Evolutionary conservation across 2,329 filamentous ascomycete genomes (phyloP).

Genomic region (Macrophomina pseudophaseolina): DNA sequence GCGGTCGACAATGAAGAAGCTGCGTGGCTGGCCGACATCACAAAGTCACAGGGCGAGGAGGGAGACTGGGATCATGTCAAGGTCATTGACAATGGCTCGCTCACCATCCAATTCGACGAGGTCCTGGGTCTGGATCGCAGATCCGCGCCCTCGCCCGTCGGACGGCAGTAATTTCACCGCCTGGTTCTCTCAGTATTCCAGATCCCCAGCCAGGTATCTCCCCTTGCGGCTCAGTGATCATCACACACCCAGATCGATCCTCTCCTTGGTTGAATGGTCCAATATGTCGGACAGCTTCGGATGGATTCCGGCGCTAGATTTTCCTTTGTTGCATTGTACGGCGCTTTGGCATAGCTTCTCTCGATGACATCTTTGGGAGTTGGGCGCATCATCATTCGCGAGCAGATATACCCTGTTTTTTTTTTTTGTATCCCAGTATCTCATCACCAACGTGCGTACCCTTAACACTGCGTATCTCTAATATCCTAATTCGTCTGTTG

Average conservation of each 20-base stretch:
- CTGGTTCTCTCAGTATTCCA: constrained; percentile 1
- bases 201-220: neutral
- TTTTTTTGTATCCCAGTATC: neutral
- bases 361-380: constrained; percentile 12
- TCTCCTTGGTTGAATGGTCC: constrained; percentile 7
- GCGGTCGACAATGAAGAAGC: constrained; percentile 26
- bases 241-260: neutral
- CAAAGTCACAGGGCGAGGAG: constrained; percentile 35
- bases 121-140: constrained; percentile 33
- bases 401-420: constrained; percentile 18
- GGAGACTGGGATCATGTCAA: constrained; percentile 40
- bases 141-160: constrained; percentile 20
- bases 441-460: neutral
- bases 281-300: constrained; percentile 1
- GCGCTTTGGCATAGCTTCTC: neutral
- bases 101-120: constrained; percentile 46
- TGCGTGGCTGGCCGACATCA: constrained; percentile 34
- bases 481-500: neutral
- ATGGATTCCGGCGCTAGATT: constrained; percentile 3
- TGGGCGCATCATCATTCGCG: neutral
- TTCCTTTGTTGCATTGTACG: constrained; percentile 20
- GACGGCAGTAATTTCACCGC: neutral
- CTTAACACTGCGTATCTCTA: neutral
- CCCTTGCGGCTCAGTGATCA: neutral
- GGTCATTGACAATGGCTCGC: constrained; percentile 39